Evolutionary conservation across 257 asterid species (phyloP).

Genomic region (Ligustrum vulgare): DNA sequence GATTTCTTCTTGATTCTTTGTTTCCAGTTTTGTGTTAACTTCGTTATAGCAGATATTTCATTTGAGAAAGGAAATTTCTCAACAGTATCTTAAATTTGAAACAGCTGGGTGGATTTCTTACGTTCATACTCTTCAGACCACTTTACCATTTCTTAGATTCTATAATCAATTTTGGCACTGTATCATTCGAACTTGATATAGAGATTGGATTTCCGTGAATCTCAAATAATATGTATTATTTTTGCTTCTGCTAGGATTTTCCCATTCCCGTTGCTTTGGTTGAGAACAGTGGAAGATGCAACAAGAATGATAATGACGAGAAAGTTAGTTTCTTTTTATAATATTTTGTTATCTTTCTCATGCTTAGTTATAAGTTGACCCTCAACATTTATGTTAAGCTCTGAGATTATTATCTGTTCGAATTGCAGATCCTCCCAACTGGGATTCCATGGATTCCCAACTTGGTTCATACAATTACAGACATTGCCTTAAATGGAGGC

Average conservation of each 20-base stretch:
- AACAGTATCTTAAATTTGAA: too few species aligned
- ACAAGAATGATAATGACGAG: conserved; percentile 84
- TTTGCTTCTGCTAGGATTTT: conserved; percentile 40
- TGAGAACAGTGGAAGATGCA: conserved; percentile 95
- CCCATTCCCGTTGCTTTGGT: conserved; percentile 81
- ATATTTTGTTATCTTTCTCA: neutral
- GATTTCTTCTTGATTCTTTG: too few species aligned
- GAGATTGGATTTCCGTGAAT: too few species aligned
- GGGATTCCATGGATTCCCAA: conserved; percentile 84
- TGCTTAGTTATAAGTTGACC: neutral
- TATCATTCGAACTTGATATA: too few species aligned
- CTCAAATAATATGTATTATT: neutral
- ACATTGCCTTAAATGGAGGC: conserved; percentile 64
- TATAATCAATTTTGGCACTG: too few species aligned
- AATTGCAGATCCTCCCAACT: conserved; percentile 70
- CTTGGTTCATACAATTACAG: conserved; percentile 59
- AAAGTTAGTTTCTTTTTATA: conserved; percentile 47
- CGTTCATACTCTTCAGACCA: too few species aligned
- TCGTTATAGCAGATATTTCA: too few species aligned
- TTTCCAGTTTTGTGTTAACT: too few species aligned
- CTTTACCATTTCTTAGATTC: too few species aligned
- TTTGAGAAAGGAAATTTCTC: too few species aligned
- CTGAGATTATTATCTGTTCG: conserved; percentile 8
- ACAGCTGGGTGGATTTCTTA: too few species aligned
- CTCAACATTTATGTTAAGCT: neutral